Evolutionary conservation across 257 asterid genomes (phyloP).

Genomic region (Coffea canephora): DNA sequence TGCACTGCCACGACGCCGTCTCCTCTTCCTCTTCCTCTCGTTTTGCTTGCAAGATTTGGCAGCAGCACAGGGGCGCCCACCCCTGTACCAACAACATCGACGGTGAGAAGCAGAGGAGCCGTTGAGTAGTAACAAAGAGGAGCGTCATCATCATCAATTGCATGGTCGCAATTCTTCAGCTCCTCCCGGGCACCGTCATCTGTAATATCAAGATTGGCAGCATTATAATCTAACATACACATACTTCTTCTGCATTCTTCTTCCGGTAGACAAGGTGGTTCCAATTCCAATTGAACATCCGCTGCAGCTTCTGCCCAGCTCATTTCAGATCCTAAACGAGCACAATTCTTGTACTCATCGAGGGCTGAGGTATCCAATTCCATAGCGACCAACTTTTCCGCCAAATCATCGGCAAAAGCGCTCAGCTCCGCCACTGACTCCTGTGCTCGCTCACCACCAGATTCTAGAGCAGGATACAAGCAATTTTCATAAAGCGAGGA

Average conservation of each 20-base stretch:
- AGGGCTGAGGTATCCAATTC: slow-evolving; percentile 1
- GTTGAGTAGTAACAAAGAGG: no score
- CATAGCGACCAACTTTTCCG: not conserved
- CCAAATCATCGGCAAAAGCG: not conserved
- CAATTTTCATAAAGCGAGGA: not conserved
- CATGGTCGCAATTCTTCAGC: not conserved
- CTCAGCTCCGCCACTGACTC: not conserved
- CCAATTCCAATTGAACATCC: not conserved
- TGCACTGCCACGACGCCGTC: no score
- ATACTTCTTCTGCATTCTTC: not conserved
- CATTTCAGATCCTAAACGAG: not conserved
- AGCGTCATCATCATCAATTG: not conserved
- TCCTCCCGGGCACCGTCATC: not conserved
- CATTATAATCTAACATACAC: no score
- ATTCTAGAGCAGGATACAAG: not conserved
- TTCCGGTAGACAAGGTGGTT: not conserved
- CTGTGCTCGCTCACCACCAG: slow-evolving; percentile 1
- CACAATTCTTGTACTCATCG: not conserved
- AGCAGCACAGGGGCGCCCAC: not conserved
- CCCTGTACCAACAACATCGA: not conserved
- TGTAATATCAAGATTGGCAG: not conserved
- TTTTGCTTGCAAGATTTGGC: no score
- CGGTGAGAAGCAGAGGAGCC: no score
- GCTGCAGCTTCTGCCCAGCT: not conserved
- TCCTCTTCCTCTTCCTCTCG: no score